These are phyloP conservation scores for Dendrobium huoshanense DNA, from an alignment of 106 monocot genomes.

Conservation along the genomic window DNA sequence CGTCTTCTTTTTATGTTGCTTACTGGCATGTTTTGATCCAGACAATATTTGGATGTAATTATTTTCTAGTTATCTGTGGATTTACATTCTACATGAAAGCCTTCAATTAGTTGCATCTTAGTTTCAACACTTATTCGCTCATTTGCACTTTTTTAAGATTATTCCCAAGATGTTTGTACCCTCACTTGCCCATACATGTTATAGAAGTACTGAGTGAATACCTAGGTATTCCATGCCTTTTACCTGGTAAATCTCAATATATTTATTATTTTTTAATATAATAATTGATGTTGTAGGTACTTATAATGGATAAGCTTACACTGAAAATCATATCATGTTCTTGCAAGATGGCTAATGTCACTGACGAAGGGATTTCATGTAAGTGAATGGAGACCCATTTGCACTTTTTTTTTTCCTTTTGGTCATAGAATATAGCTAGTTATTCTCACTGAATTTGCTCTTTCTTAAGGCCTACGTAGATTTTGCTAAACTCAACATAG, in stretches of 20 bases:
- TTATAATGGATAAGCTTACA: slow-evolving; percentile 96
- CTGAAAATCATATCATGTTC: slow-evolving; percentile 85
- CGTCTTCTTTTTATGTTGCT: neutral
- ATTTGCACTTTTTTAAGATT: neutral
- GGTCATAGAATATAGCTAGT: neutral
- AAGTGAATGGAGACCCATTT: slow-evolving; percentile 18
- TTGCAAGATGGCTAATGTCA: slow-evolving; percentile 99
- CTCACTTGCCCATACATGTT: neutral
- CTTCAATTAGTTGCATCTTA: neutral
- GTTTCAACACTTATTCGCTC: neutral
- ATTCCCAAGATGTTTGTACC: neutral
- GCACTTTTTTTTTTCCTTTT: neutral
- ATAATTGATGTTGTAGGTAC: slow-evolving; percentile 34
- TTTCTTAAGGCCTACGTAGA: neutral
- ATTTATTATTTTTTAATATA: neutral
- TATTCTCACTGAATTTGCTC: neutral
- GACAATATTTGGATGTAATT: neutral
- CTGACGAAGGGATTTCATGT: slow-evolving; percentile 95
- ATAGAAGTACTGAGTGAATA: neutral
- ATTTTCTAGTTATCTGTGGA: neutral
- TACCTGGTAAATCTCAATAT: neutral
- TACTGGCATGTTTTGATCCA: neutral
- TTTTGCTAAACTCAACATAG: neutral
- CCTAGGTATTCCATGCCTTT: neutral
- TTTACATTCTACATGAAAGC: neutral